A percentile compares a stretch with the other conserved stretches of the same genome.
phyloP scores from a whole-genome alignment of 2,329 filamentous ascomycete genomes.

The Sclerotinia nivalis region DNA sequence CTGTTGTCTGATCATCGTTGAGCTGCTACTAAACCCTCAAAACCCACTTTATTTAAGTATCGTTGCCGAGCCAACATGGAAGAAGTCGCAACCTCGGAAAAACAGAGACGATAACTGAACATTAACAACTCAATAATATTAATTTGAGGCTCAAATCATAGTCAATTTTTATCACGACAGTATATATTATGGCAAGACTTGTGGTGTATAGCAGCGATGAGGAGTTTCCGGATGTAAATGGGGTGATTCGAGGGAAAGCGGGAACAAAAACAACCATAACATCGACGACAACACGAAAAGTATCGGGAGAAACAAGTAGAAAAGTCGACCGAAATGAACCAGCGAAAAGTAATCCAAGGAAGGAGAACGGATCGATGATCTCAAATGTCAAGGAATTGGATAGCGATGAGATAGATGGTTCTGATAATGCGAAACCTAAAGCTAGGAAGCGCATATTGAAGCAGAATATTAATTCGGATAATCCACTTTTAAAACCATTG shows the following conservation, averaged over 20 bases:
- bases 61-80: conserved; percentile 22
- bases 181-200: conserved; percentile 29
- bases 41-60: conserved; percentile 5
- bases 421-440: conserved; percentile 25
- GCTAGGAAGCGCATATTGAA: conserved; percentile 34
- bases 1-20: not conserved
- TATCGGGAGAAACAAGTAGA: not conserved
- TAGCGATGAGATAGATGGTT: conserved; percentile 7
- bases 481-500: conserved; percentile 34
- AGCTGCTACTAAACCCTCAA: not conserved
- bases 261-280: not conserved
- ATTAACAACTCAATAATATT: not conserved
- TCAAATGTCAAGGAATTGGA: conserved; percentile 14
- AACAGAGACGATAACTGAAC: conserved; percentile 11
- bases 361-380: not conserved
- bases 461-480: conserved; percentile 27
- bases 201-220: conserved; percentile 32
- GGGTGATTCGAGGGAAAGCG: conserved; percentile 21
- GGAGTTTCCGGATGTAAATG: conserved; percentile 32
- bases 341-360: not conserved
- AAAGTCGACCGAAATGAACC: not conserved
- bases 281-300: conserved; percentile 6
- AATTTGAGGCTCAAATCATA: not conserved
- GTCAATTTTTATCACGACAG: not conserved
- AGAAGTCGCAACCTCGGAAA: not conserved